Percentiles rank a stretch among this genome's conserved stretches.
These are phyloP conservation scores for Poterioochromonas sp. DNA, from an alignment of 352 stramenopile genomes.

Conservation along the genomic window DNA sequence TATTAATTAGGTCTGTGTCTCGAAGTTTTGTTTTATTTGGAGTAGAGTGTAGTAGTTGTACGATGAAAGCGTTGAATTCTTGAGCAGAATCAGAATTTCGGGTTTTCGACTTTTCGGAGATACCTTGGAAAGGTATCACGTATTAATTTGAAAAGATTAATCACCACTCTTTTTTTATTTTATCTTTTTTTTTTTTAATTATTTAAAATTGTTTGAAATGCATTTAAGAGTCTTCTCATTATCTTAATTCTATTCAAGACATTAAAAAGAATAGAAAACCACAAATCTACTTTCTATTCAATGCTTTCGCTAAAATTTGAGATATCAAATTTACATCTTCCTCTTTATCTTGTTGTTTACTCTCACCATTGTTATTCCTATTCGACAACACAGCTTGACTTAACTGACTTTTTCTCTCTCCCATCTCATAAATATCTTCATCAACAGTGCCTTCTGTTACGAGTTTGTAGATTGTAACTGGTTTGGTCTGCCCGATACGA, in stretches of 20 bases:
- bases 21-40: too few species aligned
- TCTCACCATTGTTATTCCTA: neutral
- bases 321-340: neutral
- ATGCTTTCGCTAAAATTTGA: constrained; percentile 13
- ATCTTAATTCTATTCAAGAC: neutral
- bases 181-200: too few species aligned
- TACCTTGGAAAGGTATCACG: too few species aligned
- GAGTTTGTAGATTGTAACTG: constrained; percentile 91
- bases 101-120: too few species aligned
- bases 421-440: constrained; percentile 76
- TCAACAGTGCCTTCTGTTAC: constrained; percentile 96
- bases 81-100: too few species aligned
- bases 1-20: too few species aligned
- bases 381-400: constrained; percentile 81
- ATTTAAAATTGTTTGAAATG: too few species aligned
- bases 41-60: too few species aligned
- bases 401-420: constrained; percentile 74
- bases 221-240: too few species aligned
- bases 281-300: neutral
- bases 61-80: too few species aligned
- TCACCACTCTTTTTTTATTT: too few species aligned
- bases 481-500: constrained; percentile 94
- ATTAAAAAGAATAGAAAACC: neutral
- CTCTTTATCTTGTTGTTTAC: neutral
- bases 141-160: too few species aligned